Conservation (phyloP, 2,329 filamentous ascomycete genomes). For the Cryphonectria nitschkei region DNA sequence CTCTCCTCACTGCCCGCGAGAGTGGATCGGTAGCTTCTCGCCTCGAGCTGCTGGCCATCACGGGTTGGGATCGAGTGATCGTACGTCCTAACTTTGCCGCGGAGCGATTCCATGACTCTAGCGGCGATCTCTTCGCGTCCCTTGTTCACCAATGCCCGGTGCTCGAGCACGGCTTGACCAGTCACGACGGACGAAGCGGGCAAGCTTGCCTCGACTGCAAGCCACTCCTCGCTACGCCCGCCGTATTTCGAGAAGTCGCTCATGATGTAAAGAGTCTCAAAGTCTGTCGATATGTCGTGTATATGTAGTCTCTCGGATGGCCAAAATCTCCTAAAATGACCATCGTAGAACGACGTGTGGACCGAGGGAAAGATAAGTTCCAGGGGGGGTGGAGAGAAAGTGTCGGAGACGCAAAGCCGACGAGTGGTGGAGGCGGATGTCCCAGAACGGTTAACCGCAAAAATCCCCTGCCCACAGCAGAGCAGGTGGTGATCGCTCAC, state of each 20-base stretch:
- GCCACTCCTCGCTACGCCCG: conserved; percentile 6
- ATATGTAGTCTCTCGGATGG: not conserved
- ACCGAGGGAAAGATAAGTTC: not conserved
- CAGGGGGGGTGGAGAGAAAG: too few relatives aligned
- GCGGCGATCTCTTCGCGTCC: conserved; percentile 10
- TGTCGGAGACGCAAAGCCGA: not conserved
- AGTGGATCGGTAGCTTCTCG: conserved; percentile 50
- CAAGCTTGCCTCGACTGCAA: conserved; percentile 15
- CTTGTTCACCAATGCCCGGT: conserved; percentile 8
- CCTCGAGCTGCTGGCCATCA: conserved; percentile 49
- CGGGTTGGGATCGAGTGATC: conserved; percentile 47
- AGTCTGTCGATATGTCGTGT: not conserved
- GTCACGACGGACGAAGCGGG: not conserved
- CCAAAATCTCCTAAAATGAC: not conserved
- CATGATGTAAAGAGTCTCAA: not conserved
- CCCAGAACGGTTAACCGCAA: conserved; percentile 8
- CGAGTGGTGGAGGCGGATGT: not conserved
- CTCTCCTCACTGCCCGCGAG: conserved; percentile 36
- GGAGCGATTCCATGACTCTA: conserved; percentile 25
- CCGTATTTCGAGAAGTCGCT: conserved; percentile 14
- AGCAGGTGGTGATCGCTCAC: not conserved
- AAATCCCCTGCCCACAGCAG: too few relatives aligned
- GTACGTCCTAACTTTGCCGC: conserved; percentile 37
- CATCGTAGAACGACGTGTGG: not conserved
- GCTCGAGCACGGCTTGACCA: conserved; percentile 15